A percentile compares a stretch with the other conserved stretches of the same genome.
phyloP scores from a whole-genome alignment of 1,139 yeast species.

The Saccharomyces hybrid region DNA sequence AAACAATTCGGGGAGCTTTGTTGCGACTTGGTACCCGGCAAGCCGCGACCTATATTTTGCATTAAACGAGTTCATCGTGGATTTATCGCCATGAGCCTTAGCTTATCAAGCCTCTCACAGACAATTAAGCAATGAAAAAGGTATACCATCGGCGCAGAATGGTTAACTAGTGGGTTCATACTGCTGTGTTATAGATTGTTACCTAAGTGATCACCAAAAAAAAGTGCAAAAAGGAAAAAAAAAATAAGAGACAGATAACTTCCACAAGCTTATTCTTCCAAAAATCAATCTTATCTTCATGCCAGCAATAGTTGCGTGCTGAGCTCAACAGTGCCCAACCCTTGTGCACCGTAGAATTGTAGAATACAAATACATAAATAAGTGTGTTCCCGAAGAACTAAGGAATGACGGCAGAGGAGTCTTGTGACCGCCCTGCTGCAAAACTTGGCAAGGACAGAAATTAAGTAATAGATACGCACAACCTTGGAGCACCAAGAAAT shows the following conservation, averaged over 20 bases:
- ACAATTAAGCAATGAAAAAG: background rate
- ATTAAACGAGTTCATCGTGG: background rate
- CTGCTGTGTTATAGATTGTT: background rate
- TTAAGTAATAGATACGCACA: no score
- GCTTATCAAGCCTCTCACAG: background rate
- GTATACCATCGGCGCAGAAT: background rate
- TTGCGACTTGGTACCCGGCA: background rate
- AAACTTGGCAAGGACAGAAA: no score
- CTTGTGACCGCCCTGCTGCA: no score
- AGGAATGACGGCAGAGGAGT: no score
- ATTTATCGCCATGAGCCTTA: background rate
- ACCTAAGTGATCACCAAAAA: background rate
- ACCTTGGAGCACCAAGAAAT: no score
- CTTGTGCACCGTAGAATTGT: background rate
- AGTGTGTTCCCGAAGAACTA: no score
- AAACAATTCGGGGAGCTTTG: background rate
- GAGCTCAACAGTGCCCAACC: background rate
- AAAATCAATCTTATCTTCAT: no score
- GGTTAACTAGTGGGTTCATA: background rate
- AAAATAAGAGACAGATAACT: background rate
- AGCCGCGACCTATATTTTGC: background rate
- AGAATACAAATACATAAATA: no score
- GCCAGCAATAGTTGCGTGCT: background rate
- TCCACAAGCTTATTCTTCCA: background rate
- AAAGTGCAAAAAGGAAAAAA: background rate